These are phyloP conservation scores for Trichoderma atroviride DNA, from an alignment of 2,329 filamentous ascomycete species.

Conservation along the genomic window DNA sequence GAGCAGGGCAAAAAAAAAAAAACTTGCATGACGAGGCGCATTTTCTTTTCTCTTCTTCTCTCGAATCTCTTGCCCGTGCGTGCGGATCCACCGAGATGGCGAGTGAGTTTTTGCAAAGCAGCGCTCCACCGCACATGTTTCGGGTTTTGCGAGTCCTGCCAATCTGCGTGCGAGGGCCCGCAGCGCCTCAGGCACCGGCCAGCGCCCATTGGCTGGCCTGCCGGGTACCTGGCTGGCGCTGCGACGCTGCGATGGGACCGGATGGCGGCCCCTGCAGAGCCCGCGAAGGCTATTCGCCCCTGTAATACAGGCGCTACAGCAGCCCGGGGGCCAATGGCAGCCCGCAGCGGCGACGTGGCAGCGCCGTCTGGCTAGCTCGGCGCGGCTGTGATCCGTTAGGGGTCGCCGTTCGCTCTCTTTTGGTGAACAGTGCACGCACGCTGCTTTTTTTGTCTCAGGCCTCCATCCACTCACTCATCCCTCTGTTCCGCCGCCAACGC, in stretches of 20 bases:
- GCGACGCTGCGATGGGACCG: slow-evolving; percentile 26
- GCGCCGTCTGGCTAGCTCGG: slow-evolving; percentile 16
- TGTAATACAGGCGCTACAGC: slow-evolving; percentile 22
- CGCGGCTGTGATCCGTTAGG: slow-evolving; percentile 21
- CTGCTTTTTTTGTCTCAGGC: not conserved
- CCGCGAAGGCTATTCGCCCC: slow-evolving; percentile 23
- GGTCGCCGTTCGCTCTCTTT: not conserved
- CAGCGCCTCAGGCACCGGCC: slow-evolving; percentile 33
- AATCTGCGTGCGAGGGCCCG: slow-evolving; percentile 2
- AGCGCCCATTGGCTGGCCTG: slow-evolving; percentile 34
- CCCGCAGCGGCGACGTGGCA: slow-evolving; percentile 22
- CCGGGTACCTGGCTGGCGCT: slow-evolving; percentile 36
- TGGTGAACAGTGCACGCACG: not conserved
- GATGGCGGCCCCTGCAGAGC: slow-evolving; percentile 25
- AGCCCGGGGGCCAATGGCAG: slow-evolving; percentile 21
- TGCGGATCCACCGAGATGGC: slow-evolving; percentile 14
- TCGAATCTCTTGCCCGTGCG: not conserved
- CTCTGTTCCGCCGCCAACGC: not conserved
- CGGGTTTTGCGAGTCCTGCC: slow-evolving; percentile 9
- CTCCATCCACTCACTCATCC: not conserved
- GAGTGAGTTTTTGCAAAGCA: slow-evolving; percentile 15
- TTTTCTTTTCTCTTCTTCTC: slow-evolving; percentile 1
- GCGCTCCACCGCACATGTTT: slow-evolving; percentile 20
- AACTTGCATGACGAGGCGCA: slow-evolving; percentile 18
- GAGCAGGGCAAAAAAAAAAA: not conserved